phyloP scores from a whole-genome alignment of 2,329 filamentous ascomycete species.

The Trichoderma polysporum region DNA sequence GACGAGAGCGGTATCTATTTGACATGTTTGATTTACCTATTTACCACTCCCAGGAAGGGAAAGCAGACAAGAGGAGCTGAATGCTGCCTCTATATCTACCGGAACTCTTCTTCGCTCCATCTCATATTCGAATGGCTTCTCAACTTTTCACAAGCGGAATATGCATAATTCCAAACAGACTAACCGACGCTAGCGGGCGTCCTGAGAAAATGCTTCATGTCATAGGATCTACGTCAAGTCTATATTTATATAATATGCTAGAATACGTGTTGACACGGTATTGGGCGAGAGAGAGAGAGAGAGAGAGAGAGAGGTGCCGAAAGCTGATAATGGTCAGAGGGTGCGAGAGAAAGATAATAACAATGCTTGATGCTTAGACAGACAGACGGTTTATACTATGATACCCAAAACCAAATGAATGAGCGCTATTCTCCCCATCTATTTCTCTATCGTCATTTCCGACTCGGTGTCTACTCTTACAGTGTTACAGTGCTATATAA shows the following conservation, averaged over 20 bases:
- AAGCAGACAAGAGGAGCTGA: not conserved
- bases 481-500: not conserved
- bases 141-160: not conserved
- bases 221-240: not conserved
- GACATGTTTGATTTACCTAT: not conserved
- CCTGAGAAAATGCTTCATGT: not conserved
- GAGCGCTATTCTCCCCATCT: not conserved
- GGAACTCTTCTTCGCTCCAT: not conserved
- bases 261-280: not conserved
- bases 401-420: slow-evolving; percentile 5
- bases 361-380: not conserved
- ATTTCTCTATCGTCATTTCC: not conserved
- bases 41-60: not conserved
- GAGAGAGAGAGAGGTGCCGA: not conserved
- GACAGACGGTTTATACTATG: slow-evolving; percentile 11
- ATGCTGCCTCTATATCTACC: not conserved
- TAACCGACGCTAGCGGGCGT: not conserved
- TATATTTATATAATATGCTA: not conserved
- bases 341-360: not conserved
- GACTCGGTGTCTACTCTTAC: not conserved
- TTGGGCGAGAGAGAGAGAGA: not conserved
- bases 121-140: not conserved
- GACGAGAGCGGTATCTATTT: not conserved
- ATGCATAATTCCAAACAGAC: not conserved
- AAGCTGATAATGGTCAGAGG: not conserved